A percentile compares a stretch with the other conserved stretches of the same genome.
phyloP scores from a whole-genome alignment of 202 grass and related monocot genomes.

The Saccharum hybrid region DNA sequence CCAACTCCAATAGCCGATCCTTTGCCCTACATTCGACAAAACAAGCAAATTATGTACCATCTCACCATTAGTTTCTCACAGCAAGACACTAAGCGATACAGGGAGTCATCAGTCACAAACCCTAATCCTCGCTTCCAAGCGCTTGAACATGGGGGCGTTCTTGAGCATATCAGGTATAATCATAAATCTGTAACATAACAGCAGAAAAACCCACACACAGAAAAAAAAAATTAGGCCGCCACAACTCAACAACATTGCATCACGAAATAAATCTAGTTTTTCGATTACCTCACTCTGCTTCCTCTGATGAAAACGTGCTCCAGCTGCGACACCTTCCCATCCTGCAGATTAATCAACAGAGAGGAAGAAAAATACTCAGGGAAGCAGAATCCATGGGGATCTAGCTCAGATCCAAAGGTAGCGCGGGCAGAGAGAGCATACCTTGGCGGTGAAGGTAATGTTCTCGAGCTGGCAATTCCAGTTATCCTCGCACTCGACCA shows the following conservation, averaged over 20 bases:
- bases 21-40: constrained; percentile 65
- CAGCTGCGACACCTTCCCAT: constrained; percentile 90
- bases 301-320: constrained; percentile 96
- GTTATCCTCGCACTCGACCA: constrained; percentile 99
- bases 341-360: constrained; percentile 52
- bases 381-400: constrained; percentile 21
- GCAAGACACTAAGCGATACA: constrained; percentile 7
- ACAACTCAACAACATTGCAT: background rate
- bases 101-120: constrained; percentile 64
- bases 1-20: constrained; percentile 91
- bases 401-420: constrained; percentile 31
- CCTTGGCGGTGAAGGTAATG: constrained; percentile 93
- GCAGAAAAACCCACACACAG: background rate
- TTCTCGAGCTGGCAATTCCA: constrained; percentile 97
- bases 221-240: background rate
- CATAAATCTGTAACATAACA: constrained; percentile 69
- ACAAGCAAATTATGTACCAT: constrained; percentile 17
- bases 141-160: constrained; percentile 94
- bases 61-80: constrained; percentile 11
- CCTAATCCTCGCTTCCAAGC: constrained; percentile 88
- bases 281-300: constrained; percentile 84
- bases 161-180: constrained; percentile 99
- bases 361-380: background rate
- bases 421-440: constrained; percentile 7
- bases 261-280: background rate